Conservation (phyloP, 139 green algal genomes). For the Coelastrella sp. region DNA sequence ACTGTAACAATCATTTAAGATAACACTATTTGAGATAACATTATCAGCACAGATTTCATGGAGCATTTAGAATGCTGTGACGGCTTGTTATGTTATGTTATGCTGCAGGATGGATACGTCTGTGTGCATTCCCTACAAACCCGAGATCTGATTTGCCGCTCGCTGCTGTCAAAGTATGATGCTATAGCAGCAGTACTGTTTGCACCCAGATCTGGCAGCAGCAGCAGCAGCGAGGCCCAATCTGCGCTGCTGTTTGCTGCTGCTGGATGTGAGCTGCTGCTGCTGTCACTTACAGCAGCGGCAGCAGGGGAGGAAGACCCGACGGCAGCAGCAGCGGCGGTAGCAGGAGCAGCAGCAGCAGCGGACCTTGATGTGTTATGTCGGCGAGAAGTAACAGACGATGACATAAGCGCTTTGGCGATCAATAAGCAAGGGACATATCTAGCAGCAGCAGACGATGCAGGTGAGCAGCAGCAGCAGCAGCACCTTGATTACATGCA, state of each 20-base stretch:
- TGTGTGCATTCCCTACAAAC: not conserved
- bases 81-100: too few relatives aligned
- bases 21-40: too few relatives aligned
- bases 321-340: not conserved
- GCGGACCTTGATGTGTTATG: not conserved
- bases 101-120: not conserved
- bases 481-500: too few relatives aligned
- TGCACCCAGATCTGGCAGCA: not conserved
- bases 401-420: slow-evolving; percentile 30
- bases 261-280: not conserved
- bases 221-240: not conserved
- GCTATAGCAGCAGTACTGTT: not conserved
- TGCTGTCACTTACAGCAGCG: not conserved
- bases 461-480: not conserved
- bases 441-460: slow-evolving; percentile 14
- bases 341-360: slow-evolving; percentile 25
- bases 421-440: not conserved
- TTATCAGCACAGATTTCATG: too few relatives aligned
- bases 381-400: not conserved
- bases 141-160: not conserved
- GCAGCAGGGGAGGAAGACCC: not conserved
- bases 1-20: too few relatives aligned
- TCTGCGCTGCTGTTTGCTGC: not conserved
- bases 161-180: not conserved
- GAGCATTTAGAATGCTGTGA: too few relatives aligned